A percentile compares a stretch with the other conserved stretches of the same genome.
phyloP scores from a whole-genome alignment of 306 rosid genomes.

The Corylus avellana region DNA sequence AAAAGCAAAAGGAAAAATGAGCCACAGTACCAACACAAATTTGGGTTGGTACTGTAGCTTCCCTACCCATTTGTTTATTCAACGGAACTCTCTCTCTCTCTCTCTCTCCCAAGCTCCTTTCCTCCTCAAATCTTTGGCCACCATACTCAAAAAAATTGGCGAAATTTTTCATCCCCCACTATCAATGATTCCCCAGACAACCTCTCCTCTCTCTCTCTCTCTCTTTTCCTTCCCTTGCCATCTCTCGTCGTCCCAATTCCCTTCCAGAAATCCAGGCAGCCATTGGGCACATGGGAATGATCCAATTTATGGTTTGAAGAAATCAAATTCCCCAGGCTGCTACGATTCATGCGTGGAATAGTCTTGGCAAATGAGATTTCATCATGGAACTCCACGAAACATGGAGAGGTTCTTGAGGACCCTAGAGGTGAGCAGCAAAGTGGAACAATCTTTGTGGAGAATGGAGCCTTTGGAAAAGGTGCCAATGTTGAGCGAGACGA shows the following conservation, averaged over 20 bases:
- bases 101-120: too few relatives aligned
- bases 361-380: constrained; percentile 56
- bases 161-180: neutral
- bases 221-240: constrained; percentile 22
- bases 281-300: constrained; percentile 55
- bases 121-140: too few relatives aligned
- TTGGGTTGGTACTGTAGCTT: too few relatives aligned
- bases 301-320: constrained; percentile 3
- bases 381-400: constrained; percentile 29
- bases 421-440: constrained; percentile 40
- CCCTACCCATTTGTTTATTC: too few relatives aligned
- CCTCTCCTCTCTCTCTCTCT: constrained; percentile 49
- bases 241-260: neutral
- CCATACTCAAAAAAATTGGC: too few relatives aligned
- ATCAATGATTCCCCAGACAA: constrained; percentile 52
- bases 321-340: neutral
- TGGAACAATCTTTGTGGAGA: constrained; percentile 18
- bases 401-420: constrained; percentile 47
- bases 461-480: constrained; percentile 53
- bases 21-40: too few relatives aligned
- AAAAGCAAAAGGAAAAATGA: too few relatives aligned
- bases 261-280: constrained; percentile 62
- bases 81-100: too few relatives aligned
- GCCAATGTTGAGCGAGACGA: constrained; percentile 23
- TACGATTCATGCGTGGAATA: constrained; percentile 28